A percentile compares a stretch with the other conserved stretches of the same genome.
phyloP scores from a whole-genome alignment of 2,329 filamentous ascomycete genomes.

The Colletotrichum australisinense region DNA sequence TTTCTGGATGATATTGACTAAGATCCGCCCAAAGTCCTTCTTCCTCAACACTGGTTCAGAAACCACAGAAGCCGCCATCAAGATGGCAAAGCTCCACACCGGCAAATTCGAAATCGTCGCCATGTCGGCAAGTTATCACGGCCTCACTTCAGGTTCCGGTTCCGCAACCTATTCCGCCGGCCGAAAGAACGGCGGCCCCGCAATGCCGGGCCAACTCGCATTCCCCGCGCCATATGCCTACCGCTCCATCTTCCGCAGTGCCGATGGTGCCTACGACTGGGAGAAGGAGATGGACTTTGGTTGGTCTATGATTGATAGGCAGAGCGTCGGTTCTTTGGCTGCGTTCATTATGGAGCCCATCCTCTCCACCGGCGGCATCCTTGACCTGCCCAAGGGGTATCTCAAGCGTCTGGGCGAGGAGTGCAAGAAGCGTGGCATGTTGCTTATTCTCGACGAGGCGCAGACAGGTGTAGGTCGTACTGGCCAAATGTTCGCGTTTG shows the following conservation, averaged over 20 bases:
- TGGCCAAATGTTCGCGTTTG: constrained; percentile 69
- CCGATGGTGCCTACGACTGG: constrained; percentile 74
- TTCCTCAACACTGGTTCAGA: constrained; percentile 69
- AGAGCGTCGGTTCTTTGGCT: constrained; percentile 69
- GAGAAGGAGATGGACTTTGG: constrained; percentile 72
- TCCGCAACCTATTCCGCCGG: constrained; percentile 66
- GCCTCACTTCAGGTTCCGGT: constrained; percentile 64
- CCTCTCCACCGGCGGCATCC: constrained; percentile 66
- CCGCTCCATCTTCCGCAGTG: constrained; percentile 68
- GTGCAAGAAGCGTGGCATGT: constrained; percentile 65
- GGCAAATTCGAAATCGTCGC: constrained; percentile 74
- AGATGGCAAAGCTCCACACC: constrained; percentile 71
- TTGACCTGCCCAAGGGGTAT: constrained; percentile 66
- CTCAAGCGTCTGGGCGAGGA: constrained; percentile 61
- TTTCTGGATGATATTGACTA: background rate
- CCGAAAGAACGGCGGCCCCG: constrained; percentile 55
- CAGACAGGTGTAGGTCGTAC: constrained; percentile 68
- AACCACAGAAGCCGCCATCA: constrained; percentile 69
- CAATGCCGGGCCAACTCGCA: constrained; percentile 66
- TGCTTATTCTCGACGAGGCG: constrained; percentile 70
- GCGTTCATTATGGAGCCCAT: constrained; percentile 73
- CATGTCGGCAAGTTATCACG: constrained; percentile 69
- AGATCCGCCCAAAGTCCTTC: constrained; percentile 48
- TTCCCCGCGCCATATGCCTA: constrained; percentile 72
- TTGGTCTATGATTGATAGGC: constrained; percentile 69